Base-by-base conservation (phyloP, 2,329 filamentous ascomycete species). In the Xylariaceae sp. region DNA sequence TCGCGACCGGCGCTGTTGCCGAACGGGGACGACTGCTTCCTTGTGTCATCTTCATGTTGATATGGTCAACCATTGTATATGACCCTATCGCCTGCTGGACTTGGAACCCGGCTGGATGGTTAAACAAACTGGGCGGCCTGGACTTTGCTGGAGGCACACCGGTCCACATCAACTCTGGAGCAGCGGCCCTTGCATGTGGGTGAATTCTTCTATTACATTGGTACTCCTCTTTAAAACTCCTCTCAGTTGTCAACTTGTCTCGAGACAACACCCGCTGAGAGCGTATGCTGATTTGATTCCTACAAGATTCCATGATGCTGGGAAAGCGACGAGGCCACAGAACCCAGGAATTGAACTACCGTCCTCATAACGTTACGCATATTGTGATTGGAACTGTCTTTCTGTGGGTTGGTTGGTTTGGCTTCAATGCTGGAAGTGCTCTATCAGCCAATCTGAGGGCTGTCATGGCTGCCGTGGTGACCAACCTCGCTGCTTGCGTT, bases 61-160 rank as follows among this genome's bases (percentile, higher is more conserved):
- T 95, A 69, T 96, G 91, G 91, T 80, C 87, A 1, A 96, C 91
- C 5, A 68, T 95, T 55, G 87, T 96, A 68, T 96, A 96, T 72
- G 90, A 96, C 65, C 88, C 90, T 1, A 91, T 96, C 67, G 91
- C 91, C 43, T 95, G 90, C 79, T 96, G 91, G 91, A 95, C 89
- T 8, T 96, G 91, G 91, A 95, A 95, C 69, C 72, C 87, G 0
- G 75, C 76, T 30, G 91, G 91, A 19, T 96, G 91, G 91, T 84
- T 86, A 12, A 87, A 80, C 71, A 78, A 81, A 61, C 80, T 95
- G 73, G 90, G 90, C 44, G 89, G 88, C 26, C 80, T 95, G 42
- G 91, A 95, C 72, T 95, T 94, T 66, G 91, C 91, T 19, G 90
- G 91, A 59, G 91, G 91, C 65, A 95, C 90, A 2, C 91, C 91